Evolutionary conservation across 2,329 filamentous ascomycete genomes (phyloP), one percentile per base, ranked within the genome.

Genomic region (Neophaeococcomyces mojaviensis): DNA sequence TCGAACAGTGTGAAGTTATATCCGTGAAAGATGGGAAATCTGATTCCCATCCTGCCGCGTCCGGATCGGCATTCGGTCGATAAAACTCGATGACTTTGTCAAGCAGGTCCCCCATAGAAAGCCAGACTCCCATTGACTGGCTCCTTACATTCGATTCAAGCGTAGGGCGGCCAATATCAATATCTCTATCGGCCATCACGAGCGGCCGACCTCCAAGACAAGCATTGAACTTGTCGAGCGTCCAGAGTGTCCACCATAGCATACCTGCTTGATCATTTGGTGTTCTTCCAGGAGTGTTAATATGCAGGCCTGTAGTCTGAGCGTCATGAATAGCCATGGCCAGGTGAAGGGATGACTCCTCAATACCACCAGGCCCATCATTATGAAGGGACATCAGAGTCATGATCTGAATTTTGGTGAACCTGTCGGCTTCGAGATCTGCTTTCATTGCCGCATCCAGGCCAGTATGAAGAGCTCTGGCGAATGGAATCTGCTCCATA

Each of bases 201-300:
- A 67, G 59, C 4, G 66, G 65, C 9, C 65, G 59, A 26, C 65
- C 65, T 16, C 64, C 65, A 20, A 68, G 58, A 47, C 63, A 63
- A 32, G 64, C 64, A 53, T 68, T 65, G 55, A 67, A 59, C 48
- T 67, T 67, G 49, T 68, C 65, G 30, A 68, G 44, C 2, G 62
- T 62, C 66, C 66, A 68, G 32, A 68, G 50, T 19, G 62, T 62
- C 66, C 65, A 68, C 52, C 67, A 68, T 3, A 67, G 52, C 42
- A 55, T 52, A 13, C 55, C 56, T n/a, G 58, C 48, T 19, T 60
- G 52, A 44, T 64, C 64, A 19, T 50, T 55, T 2, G 35, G 36
- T 24, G 52, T 53, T 37, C 62, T 56, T 6, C 58, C 60, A 4
- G 65, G 64, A 15, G 62, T 60, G 44, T 64, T 57, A 40, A 67